Evolutionary conservation across 2,329 filamentous ascomycete species (phyloP).

Genomic region (Lasiodiplodia hormozganensis): DNA sequence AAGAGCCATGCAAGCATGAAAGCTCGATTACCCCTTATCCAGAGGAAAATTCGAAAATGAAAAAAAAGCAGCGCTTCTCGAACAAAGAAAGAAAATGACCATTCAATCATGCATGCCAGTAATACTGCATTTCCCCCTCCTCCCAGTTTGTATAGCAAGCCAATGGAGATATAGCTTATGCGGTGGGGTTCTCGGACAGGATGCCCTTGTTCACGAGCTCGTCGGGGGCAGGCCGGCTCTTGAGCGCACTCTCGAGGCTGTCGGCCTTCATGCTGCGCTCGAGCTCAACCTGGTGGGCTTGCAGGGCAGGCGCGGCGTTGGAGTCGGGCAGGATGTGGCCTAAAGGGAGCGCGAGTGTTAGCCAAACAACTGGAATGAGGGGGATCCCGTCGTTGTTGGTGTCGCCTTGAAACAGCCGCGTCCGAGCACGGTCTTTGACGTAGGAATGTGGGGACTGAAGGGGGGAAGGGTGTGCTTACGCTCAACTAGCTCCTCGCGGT

Average conservation of each 20-base stretch:
- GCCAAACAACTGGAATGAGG: neutral
- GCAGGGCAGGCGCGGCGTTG: constrained; percentile 77
- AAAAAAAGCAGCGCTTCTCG: neutral
- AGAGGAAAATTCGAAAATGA: neutral
- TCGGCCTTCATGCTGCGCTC: constrained; percentile 88
- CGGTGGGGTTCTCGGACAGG: constrained; percentile 56
- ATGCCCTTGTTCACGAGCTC: constrained; percentile 81
- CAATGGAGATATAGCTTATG: neutral
- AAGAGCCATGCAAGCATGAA: neutral
- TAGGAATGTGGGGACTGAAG: constrained; percentile 15
- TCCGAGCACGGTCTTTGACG: neutral
- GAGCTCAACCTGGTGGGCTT: constrained; percentile 82
- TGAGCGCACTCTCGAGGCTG: constrained; percentile 84
- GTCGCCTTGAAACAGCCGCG: neutral
- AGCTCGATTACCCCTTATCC: neutral
- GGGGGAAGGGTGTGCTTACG: constrained; percentile 59
- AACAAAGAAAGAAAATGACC: neutral
- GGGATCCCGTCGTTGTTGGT: neutral
- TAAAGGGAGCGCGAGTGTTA: constrained; percentile 44
- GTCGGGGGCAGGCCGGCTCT: constrained; percentile 77
- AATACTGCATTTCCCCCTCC: neutral
- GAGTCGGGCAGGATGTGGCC: constrained; percentile 87
- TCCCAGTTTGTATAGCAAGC: neutral
- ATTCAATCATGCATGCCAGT: constrained; percentile 21
- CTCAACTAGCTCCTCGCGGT: constrained; percentile 79